Evolutionary conservation across 768 basidiomycete species (phyloP), one percentile per base, ranked within the genome.

Genomic region (Dacryopinax spathularia): DNA sequence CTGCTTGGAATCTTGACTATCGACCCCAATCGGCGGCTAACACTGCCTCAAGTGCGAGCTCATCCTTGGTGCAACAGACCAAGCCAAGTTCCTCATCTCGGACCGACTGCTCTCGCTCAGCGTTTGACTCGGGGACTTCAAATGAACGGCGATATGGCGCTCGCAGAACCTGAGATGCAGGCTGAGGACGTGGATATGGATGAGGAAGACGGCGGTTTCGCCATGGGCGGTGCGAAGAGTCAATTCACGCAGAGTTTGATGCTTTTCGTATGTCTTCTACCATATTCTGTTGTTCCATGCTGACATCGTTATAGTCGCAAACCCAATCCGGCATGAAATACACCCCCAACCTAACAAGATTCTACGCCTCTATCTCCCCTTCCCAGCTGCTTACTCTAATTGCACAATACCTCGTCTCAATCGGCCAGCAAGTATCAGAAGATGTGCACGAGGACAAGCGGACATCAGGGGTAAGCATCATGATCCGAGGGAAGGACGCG

Each of bases 211-310:
- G 73, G 79, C 41, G 74, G 80, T 65, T 87, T 88, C 84, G 72
- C 78, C 27, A 78, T 84, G 2, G 80, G 63, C 61, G 20, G 78
- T 65, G 2, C 76, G 78, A 9, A 77, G 78, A 60, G 87, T 0
- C 88, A 89, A 68, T 93, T 93, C 72, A 89, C 89, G 0, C 87
- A 89, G 68, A 78, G 84, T 0, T 78, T 93, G 18, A 81, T 89
- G 77, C 80, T 92, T 61, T 92, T 91, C 77, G 90, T 91, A 68
- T 64, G 87, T 79, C n/a, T 35, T 64, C 18, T 60, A 36, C 29
- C 6, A 20, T 48, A 6, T 34, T 44, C 2, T 59, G 22, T 2
- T 34, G 34, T 64, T 25, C 29, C 39, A 27, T 25, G n/a, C 56
- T 64, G 34, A 10, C n/a, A 31, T 34, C n/a, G 33, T 22, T n/a